Conservation (phyloP, 495 filamentous ascomycete genomes). For the Symbiotaphrina buchneri region DNA sequence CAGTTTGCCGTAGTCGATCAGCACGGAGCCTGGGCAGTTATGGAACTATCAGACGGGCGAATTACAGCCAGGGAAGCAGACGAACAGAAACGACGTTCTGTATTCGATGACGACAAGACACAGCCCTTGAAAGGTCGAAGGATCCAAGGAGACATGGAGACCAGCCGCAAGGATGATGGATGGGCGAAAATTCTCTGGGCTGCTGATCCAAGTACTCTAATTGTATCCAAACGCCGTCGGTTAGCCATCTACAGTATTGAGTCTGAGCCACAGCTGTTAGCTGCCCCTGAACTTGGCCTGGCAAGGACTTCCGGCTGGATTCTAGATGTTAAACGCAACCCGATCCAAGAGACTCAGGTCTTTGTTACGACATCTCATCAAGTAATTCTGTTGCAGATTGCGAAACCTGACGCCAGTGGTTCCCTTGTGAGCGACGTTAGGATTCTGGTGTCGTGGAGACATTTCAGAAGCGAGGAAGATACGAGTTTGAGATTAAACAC, state of each 20-base stretch:
- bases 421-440: conserved; percentile 7
- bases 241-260: conserved; percentile 10
- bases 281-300: conserved; percentile 5
- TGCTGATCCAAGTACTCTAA: conserved; percentile 10
- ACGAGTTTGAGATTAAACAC: conserved; percentile 14
- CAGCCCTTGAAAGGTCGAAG: conserved; percentile 8
- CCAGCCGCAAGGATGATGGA: conserved; percentile 10
- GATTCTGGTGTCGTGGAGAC: conserved; percentile 17
- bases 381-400: conserved; percentile 9
- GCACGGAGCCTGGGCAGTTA: conserved; percentile 47
- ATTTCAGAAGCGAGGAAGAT: conserved; percentile 19
- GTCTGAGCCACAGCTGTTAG: conserved; percentile 3
- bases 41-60: too few relatives aligned
- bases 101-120: conserved; percentile 28
- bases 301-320: conserved; percentile 10
- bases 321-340: conserved; percentile 11
- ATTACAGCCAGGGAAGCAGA: too few relatives aligned
- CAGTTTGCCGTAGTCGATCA: conserved; percentile 57
- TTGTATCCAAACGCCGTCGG: conserved; percentile 12
- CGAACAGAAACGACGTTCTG: too few relatives aligned
- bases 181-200: conserved; percentile 17
- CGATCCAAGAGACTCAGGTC: conserved; percentile 8
- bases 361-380: conserved; percentile 12
- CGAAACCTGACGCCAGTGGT: conserved; percentile 4
- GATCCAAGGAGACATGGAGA: background rate